Evolutionary conservation across 164 flowering plant species (phyloP).

Genomic region (Chimonanthus salicifolius): DNA sequence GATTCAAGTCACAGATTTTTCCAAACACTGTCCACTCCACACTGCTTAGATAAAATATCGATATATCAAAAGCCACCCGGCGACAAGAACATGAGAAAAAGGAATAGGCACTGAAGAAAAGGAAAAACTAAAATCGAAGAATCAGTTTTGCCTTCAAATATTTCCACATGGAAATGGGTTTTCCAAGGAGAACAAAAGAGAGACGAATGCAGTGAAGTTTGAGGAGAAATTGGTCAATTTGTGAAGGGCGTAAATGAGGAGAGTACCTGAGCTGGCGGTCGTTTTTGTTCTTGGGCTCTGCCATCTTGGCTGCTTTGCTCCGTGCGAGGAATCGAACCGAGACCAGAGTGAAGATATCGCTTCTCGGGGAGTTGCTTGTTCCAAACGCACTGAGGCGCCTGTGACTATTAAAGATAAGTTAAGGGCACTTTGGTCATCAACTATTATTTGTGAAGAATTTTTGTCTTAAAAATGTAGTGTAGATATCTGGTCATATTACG

Average conservation of each 20-base stretch:
- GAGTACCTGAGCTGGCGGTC: slow-evolving; percentile 93
- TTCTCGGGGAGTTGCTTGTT: neutral
- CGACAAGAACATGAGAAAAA: neutral
- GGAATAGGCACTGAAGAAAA: neutral
- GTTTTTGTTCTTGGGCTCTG: slow-evolving; percentile 83
- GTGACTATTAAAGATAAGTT: neutral
- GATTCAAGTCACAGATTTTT: too few species aligned
- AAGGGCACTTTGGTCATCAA: neutral
- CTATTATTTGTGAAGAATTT: too few species aligned
- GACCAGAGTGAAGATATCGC: neutral
- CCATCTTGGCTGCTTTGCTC: slow-evolving; percentile 33
- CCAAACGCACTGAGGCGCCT: neutral
- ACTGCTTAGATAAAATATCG: neutral
- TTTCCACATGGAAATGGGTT: neutral
- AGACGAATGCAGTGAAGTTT: neutral
- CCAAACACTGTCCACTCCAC: neutral
- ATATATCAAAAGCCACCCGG: neutral
- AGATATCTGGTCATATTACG: too few species aligned
- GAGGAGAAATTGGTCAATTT: neutral
- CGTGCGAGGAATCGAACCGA: neutral
- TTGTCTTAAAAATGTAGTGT: too few species aligned
- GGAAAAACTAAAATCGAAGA: neutral
- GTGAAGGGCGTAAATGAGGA: neutral
- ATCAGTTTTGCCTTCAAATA: neutral
- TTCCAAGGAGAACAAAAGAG: neutral